These are phyloP conservation scores for Penicillium sp. DNA, from an alignment of 2,329 filamentous ascomycete genomes.

Conservation along the genomic window DNA sequence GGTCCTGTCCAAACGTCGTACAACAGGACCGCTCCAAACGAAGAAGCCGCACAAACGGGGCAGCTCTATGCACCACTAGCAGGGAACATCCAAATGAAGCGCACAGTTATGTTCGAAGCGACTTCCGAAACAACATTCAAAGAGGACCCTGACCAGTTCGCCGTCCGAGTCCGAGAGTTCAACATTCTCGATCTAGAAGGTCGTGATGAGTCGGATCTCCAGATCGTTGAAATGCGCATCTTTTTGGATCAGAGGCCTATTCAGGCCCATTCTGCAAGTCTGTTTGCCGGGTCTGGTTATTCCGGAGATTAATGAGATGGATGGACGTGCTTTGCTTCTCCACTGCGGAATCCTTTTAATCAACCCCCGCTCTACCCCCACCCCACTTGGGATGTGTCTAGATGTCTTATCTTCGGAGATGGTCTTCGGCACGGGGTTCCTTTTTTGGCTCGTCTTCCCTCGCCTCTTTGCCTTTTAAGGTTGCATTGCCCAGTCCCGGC, in stretches of 20 bases:
- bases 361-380: background rate
- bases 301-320: background rate
- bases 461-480: background rate
- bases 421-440: conserved; percentile 7
- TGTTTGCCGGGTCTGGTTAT: background rate
- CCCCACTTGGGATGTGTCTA: background rate
- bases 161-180: conserved; percentile 18
- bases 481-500: background rate
- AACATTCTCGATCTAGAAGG: conserved; percentile 21
- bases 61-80: conserved; percentile 8
- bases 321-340: background rate
- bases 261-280: conserved; percentile 15
- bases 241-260: conserved; percentile 21
- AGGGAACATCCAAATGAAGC: conserved; percentile 7
- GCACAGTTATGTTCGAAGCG: conserved; percentile 25
- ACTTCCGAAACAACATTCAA: conserved; percentile 19
- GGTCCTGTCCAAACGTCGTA: background rate
- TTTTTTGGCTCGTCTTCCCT: background rate
- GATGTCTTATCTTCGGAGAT: background rate
- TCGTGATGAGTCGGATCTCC: conserved; percentile 4
- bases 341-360: conserved; percentile 14
- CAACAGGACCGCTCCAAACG: background rate
- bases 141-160: conserved; percentile 23
- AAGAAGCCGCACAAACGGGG: background rate
- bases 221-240: conserved; percentile 21